Percentiles rank a stretch among this genome's conserved stretches.
These are phyloP conservation scores for Sechiopsis laciniata DNA, from an alignment of 306 rosid genomes.

Conservation along the genomic window DNA sequence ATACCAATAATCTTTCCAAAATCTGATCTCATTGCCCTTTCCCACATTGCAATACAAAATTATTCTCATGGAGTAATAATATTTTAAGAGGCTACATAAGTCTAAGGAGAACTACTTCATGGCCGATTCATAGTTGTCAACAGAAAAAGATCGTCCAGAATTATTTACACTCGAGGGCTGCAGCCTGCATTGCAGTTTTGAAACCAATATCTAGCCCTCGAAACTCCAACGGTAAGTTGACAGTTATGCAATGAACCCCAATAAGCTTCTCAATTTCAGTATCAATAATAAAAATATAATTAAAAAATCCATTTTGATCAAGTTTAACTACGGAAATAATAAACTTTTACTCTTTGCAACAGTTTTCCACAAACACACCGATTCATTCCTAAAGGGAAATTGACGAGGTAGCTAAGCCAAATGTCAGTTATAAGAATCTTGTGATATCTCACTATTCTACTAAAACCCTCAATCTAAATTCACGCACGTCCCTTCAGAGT, in stretches of 20 bases:
- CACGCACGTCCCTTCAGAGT: neutral
- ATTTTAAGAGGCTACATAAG: neutral
- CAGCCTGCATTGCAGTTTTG: no score
- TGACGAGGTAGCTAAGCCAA: neutral
- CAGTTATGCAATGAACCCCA: neutral
- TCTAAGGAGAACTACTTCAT: neutral
- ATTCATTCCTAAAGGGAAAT: neutral
- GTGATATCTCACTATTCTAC: neutral
- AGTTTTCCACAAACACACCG: neutral
- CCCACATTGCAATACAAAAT: no score
- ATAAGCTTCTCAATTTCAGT: conserved; percentile 5
- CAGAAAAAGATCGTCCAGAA: neutral
- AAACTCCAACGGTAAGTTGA: neutral
- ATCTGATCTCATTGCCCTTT: neutral
- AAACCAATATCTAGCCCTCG: neutral
- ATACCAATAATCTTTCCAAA: neutral
- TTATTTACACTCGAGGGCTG: neutral
- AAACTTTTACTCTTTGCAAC: neutral
- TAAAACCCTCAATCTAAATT: neutral
- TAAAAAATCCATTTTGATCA: no score
- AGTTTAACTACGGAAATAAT: neutral
- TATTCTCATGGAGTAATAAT: no score
- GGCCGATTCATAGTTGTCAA: neutral
- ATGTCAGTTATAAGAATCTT: neutral
- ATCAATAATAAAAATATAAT: neutral